Evolutionary conservation across 495 filamentous ascomycete genomes (phyloP).

Genomic region (Glarea lozoyensis): DNA sequence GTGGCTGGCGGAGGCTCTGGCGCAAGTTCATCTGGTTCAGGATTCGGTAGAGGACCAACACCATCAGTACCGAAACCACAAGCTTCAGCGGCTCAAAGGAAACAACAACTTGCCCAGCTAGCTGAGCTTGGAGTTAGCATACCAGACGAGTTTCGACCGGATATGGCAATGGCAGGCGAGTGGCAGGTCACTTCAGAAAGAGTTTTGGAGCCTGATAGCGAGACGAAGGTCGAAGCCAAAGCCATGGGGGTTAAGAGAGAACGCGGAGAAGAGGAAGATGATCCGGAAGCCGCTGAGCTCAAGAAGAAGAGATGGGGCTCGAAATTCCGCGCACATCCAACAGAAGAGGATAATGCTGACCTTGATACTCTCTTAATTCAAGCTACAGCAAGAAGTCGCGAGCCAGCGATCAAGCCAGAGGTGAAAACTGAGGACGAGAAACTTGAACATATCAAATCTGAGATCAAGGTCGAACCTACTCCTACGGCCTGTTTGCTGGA

Average conservation of each 20-base stretch:
- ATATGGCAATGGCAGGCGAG: constrained; percentile 84
- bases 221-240: constrained; percentile 18
- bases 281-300: constrained; percentile 54
- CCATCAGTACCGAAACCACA: constrained; percentile 21
- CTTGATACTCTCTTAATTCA: constrained; percentile 60
- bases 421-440: constrained; percentile 14
- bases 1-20: constrained; percentile 35
- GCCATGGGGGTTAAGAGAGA: constrained; percentile 23
- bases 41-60: constrained; percentile 17
- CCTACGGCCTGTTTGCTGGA: too few relatives aligned
- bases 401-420: constrained; percentile 9
- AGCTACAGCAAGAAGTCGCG: constrained; percentile 18
- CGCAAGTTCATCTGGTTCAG: constrained; percentile 8
- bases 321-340: constrained; percentile 55
- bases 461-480: constrained; percentile 6
- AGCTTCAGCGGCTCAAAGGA: constrained; percentile 58
- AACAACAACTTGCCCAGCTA: constrained; percentile 77
- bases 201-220: constrained; percentile 27
- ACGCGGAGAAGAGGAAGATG: constrained; percentile 39
- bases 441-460: not conserved
- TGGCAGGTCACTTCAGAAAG: constrained; percentile 68
- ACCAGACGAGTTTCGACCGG: constrained; percentile 66
- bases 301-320: constrained; percentile 70
- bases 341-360: constrained; percentile 46
- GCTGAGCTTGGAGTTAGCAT: constrained; percentile 80